Base-by-base conservation (phyloP, 169 alveolate genomes). In the Cryptosporidium xiaoi region DNA sequence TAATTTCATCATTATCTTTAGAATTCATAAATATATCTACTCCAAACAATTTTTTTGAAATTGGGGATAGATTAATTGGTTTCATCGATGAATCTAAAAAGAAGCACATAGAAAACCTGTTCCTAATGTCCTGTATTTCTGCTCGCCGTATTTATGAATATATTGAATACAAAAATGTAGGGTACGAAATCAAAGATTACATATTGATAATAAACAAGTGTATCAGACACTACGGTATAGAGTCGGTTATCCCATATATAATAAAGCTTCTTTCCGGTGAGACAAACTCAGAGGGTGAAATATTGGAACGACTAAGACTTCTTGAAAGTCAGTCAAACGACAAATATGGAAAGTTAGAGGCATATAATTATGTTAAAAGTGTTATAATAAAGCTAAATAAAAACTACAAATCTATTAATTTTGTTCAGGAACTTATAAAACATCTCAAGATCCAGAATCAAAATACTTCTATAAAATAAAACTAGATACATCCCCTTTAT, bases 241-340 rank as follows among this genome's bases (percentile, higher is more conserved):
- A 77, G 1, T 16, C 87, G 12, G 77, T 77, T 20, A 60, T 77
- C 33, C 87, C 87, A 77, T 27, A 34, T 31, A 77, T 77, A 10
- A 16, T 77, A 46, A 24, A 60, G n/a, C 40, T 77, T 29, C 48
- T 77, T 36, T 62, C 77, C 16, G 87, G 87, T 0, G 65, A 77
- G n/a, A 66, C 66, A 3, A 77, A 36, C n/a, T 44, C 77, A 7
- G 87, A 77, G n/a, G 20, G 48, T 12, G 62, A 12, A 77, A 77
- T 77, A 44, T 29, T 62, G 34, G 87, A 62, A 12, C 24, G 64
- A 20, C 29, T 53, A 53, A 16, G 64, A n/a, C 12, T 20, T n/a
- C 20, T n/a, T 53, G 29, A 53, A 20, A n/a, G 33, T n/a, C 33
- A 53, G 29, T n/a, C 29, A 16, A 13, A 53, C 6, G 1, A 53